These are phyloP conservation scores for Sarocladium kiliense DNA, from an alignment of 2,329 filamentous ascomycete genomes.

Conservation along the genomic window DNA sequence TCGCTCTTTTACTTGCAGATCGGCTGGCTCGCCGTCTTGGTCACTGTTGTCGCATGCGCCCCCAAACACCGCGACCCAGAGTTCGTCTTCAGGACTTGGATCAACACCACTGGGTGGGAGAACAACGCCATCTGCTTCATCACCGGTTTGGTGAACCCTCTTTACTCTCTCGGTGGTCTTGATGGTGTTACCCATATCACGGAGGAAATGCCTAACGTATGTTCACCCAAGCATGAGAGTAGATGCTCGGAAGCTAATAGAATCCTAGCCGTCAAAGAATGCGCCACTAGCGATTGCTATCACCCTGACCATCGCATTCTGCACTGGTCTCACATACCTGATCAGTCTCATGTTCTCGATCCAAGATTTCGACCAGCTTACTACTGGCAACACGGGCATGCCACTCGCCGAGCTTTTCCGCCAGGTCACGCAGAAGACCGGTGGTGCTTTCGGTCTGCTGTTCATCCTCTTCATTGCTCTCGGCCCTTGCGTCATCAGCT, in stretches of 20 bases:
- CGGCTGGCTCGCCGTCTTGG: constrained; percentile 40
- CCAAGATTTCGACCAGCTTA: constrained; percentile 38
- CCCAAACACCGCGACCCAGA: constrained; percentile 36
- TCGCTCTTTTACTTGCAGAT: constrained; percentile 41
- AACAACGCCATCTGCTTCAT: constrained; percentile 45
- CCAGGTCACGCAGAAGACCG: constrained; percentile 33
- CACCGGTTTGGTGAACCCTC: constrained; percentile 42
- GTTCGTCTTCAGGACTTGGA: constrained; percentile 48
- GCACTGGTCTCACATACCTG: constrained; percentile 43
- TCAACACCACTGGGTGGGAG: constrained; percentile 48
- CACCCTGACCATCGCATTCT: constrained; percentile 44
- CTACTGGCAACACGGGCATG: constrained; percentile 34
- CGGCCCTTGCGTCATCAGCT: constrained; percentile 33
- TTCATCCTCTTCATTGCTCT: constrained; percentile 38
- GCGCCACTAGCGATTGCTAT: constrained; percentile 33
- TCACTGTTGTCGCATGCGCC: constrained; percentile 41
- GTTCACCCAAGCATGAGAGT: constrained; percentile 14
- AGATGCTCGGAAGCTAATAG: too few relatives aligned
- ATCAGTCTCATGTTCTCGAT: constrained; percentile 48
- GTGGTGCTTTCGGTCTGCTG: constrained; percentile 34
- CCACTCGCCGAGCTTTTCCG: constrained; percentile 41
- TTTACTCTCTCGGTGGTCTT: constrained; percentile 41
- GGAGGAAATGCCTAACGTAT: constrained; percentile 45
- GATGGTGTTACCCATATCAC: constrained; percentile 45
- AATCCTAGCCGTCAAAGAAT: constrained; percentile 31